Percentiles rank a stretch among this genome's conserved stretches.
Conservation (phyloP, 768 basidiomycete genomes). For the Clitopilus hobsonii region DNA sequence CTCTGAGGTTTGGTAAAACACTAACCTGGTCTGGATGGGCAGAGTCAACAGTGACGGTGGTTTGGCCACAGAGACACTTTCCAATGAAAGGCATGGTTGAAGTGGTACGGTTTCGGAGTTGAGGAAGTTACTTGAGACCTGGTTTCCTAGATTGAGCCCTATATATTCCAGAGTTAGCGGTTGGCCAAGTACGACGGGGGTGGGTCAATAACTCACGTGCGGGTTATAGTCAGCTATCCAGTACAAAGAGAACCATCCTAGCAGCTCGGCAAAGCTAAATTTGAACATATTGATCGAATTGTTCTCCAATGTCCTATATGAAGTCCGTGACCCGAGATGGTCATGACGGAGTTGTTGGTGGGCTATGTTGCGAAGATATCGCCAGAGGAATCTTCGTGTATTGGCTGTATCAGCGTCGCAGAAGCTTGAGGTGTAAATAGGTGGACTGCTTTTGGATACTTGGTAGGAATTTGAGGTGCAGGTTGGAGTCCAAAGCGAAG, state of each 20-base stretch:
- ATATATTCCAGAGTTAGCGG: not conserved
- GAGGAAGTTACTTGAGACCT: not conserved
- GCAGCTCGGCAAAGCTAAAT: not conserved
- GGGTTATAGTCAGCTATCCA: not conserved
- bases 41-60: constrained; percentile 21
- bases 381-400: too few relatives aligned
- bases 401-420: too few relatives aligned
- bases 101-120: too few relatives aligned
- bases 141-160: not conserved
- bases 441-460: too few relatives aligned
- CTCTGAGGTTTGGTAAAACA: not conserved
- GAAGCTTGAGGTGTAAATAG: too few relatives aligned
- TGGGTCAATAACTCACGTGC: not conserved
- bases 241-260: not conserved
- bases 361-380: not conserved
- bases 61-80: constrained; percentile 28
- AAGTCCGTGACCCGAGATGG: not conserved
- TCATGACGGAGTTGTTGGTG: not conserved
- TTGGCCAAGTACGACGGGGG: not conserved
- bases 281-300: not conserved
- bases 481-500: too few relatives aligned
- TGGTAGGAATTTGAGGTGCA: too few relatives aligned
- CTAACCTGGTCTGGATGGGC: constrained; percentile 22
- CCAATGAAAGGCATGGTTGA: constrained; percentile 22
- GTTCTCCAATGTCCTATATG: not conserved